Evolutionary conservation across 1,139 yeast genomes (phyloP).

Genomic region (Spencermartinsiella ligniputridi): DNA sequence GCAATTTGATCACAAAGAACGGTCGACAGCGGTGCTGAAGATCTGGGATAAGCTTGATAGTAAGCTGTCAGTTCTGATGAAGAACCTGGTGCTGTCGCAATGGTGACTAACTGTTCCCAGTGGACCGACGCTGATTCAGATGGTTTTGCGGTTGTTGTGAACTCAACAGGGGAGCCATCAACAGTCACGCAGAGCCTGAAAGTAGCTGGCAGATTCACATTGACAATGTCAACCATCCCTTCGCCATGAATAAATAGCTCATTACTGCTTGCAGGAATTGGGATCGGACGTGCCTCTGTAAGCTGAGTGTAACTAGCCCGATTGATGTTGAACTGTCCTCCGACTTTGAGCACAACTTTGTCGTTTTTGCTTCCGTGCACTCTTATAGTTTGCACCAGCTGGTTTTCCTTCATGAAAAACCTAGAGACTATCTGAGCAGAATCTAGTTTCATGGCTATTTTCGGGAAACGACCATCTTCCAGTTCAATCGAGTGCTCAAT

Average conservation of each 20-base stretch:
- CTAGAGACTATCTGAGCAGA: background rate
- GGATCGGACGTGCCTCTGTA: constrained; percentile 7
- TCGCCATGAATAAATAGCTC: background rate
- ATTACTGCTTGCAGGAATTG: constrained; percentile 2
- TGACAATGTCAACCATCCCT: background rate
- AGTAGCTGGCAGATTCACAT: constrained; percentile 4
- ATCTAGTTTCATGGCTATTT: background rate
- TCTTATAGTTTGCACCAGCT: background rate
- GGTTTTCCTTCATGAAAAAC: background rate
- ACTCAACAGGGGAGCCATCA: background rate
- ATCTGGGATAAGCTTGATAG: background rate
- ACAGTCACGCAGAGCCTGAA: background rate
- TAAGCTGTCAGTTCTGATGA: background rate
- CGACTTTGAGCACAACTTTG: constrained; percentile 4
- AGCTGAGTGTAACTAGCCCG: constrained; percentile 9
- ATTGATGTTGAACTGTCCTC: constrained; percentile 6
- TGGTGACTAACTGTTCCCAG: background rate
- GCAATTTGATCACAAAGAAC: background rate
- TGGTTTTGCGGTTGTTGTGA: background rate
- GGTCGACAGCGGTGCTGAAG: background rate
- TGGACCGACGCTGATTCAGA: background rate
- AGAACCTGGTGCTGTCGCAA: background rate
- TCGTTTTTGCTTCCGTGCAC: background rate
- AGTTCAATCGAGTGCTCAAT: background rate
- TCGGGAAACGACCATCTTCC: constrained; percentile 1